Evolutionary conservation across 495 filamentous ascomycete genomes (phyloP).

Genomic region (Glonium stellatum): DNA sequence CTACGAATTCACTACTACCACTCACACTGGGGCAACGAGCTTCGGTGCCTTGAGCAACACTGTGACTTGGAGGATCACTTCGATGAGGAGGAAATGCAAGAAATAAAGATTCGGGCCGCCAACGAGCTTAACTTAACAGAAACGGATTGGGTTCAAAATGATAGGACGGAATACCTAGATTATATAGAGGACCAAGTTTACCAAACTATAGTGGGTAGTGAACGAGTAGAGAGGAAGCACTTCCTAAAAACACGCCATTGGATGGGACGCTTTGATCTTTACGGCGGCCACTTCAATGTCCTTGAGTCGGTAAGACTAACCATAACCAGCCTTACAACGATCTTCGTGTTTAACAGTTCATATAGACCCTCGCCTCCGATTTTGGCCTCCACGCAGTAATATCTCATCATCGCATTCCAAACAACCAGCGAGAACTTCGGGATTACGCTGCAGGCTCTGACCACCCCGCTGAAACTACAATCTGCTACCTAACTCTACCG

Average conservation of each 20-base stretch:
- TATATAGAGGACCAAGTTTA: not conserved
- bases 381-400: not conserved
- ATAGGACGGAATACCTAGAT: not conserved
- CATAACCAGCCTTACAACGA: too few relatives aligned
- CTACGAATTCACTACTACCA: too few relatives aligned
- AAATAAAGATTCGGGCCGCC: too few relatives aligned
- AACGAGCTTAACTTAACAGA: too few relatives aligned
- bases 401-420: not conserved
- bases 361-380: not conserved
- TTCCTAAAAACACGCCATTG: not conserved
- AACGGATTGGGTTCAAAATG: not conserved
- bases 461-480: not conserved
- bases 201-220: not conserved
- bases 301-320: not conserved
- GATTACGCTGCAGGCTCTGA: not conserved
- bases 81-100: too few relatives aligned
- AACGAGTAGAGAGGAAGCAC: not conserved
- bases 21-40: too few relatives aligned
- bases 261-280: not conserved
- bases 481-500: conserved; percentile 3
- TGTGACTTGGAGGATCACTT: too few relatives aligned
- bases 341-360: not conserved
- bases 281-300: not conserved
- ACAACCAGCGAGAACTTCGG: not conserved
- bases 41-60: too few relatives aligned